Base-by-base conservation (phyloP, 108 stramenopile species). In the Skeletonema costatum region DNA sequence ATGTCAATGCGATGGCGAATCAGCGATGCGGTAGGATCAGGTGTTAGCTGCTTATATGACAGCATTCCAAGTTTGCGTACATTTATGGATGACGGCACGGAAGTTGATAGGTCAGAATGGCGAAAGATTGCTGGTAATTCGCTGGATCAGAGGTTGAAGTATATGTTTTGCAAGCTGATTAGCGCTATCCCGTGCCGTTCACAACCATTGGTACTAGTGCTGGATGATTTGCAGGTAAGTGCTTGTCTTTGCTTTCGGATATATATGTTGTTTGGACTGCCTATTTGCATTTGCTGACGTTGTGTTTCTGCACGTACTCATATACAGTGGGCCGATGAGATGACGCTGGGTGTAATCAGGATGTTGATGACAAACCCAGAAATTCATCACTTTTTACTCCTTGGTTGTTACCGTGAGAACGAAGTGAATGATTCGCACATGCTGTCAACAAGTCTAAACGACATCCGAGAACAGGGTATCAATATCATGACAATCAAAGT, bases 281-380 rank as follows among this genome's bases (percentile, higher is more conserved):
- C 0, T 25, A 25, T 25, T 25, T 25, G 25, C 25, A 25, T 25
- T 25, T 25, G 35, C 35, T 36, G 6, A 36, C 35, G 4, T 36
- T 36, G 35, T 36, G 35, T 36, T 36, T 5, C 6, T 36, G 6
- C 6, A 36, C 35, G 1, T 36, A 36, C 35, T 6, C 35, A 0
- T 8, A 0, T 25, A 25, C 25, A 58, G 58, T 58, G 79, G 73
- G 69, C 79, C 4, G 79, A 80, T 51, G 79, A 64, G 48, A 74
- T 63, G 25, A 75, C 70, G 10, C 66, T 71, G 12, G 73, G 74
- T 56, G 51, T 80, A 12, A 80, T 80, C 4, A 60, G 61, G 42
- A 78, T 78, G 77, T 48, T 68, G 5, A 61, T 80, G 73, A 74
- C 73, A 13, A 73, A 80, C 51, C 73, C 69, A 14, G 73, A 80